Percentiles rank a stretch among this genome's conserved stretches.
Evolutionary conservation across 2,329 filamentous ascomycete genomes (phyloP).

Genomic region (Biscogniauxia sp.): DNA sequence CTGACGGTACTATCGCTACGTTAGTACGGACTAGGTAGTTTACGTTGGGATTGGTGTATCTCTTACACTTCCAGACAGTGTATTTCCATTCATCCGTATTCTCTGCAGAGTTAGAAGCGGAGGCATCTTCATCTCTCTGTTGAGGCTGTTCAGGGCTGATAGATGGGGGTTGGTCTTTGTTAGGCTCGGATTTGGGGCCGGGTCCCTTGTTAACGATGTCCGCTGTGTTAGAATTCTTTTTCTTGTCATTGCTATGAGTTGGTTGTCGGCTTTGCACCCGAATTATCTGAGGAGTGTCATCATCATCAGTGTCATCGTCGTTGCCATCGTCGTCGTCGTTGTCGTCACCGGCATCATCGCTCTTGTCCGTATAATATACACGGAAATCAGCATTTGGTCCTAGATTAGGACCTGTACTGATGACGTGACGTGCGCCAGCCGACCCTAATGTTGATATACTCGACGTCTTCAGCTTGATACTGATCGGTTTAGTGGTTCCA

Average conservation of each 20-base stretch:
- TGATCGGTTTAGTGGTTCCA: neutral
- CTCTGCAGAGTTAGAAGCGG: neutral
- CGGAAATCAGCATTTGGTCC: neutral
- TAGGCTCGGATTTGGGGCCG: neutral
- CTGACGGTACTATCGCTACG: slow-evolving; percentile 9
- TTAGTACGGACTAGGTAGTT: neutral
- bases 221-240: neutral
- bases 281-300: neutral
- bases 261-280: neutral
- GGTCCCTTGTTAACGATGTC: neutral
- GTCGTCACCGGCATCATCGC: neutral
- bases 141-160: neutral
- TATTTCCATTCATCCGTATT: slow-evolving; percentile 8
- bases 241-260: neutral
- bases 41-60: neutral
- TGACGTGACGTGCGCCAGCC: neutral
- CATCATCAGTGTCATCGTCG: no score
- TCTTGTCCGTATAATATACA: neutral
- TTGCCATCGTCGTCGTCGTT: no score
- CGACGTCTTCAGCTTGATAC: neutral
- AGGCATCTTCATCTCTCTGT: neutral
- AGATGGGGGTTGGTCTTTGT: neutral
- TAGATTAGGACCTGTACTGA: neutral
- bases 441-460: neutral
- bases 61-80: slow-evolving; percentile 10